Evolutionary conservation across 1,139 yeast genomes (phyloP).

Genomic region (Spathaspora sp.): DNA sequence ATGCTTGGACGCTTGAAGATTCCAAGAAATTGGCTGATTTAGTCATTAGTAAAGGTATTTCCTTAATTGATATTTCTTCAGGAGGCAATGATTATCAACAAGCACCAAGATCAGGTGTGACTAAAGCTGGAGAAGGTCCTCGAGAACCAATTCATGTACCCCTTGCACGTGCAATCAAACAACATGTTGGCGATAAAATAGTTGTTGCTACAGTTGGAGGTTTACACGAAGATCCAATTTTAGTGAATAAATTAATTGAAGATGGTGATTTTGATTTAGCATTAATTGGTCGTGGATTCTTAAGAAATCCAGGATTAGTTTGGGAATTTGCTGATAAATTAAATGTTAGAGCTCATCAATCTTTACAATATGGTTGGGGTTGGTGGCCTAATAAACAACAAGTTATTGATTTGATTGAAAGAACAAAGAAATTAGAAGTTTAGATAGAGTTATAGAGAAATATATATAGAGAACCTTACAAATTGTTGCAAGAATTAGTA

Average conservation of each 20-base stretch:
- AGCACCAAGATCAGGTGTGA: conserved; percentile 21
- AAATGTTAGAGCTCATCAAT: conserved; percentile 38
- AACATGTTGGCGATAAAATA: conserved; percentile 40
- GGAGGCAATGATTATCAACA: conserved; percentile 49
- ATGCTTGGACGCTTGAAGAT: conserved; percentile 51
- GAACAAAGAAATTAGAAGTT: conserved; percentile 8
- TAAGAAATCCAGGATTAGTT: conserved; percentile 50
- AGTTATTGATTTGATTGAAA: conserved; percentile 15
- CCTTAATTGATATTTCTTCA: conserved; percentile 53
- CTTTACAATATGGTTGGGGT: conserved; percentile 34
- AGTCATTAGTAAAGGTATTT: conserved; percentile 46
- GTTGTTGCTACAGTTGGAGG: conserved; percentile 50
- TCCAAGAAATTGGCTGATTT: conserved; percentile 40
- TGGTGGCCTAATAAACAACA: conserved; percentile 18
- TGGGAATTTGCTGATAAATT: conserved; percentile 51
- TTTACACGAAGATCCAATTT: conserved; percentile 26
- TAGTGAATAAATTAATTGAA: conserved; percentile 40
- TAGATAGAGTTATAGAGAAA: neutral
- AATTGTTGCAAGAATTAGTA: too few relatives aligned
- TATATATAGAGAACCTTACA: neutral
- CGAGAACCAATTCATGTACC: conserved; percentile 30
- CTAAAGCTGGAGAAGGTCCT: conserved; percentile 9
- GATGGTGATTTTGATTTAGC: conserved; percentile 46
- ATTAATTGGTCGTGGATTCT: conserved; percentile 44
- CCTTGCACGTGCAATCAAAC: conserved; percentile 42